A percentile compares a stretch with the other conserved stretches of the same genome.
phyloP scores from a whole-genome alignment of 2,329 filamentous ascomycete genomes.

The Cyclaneusma minus region DNA sequence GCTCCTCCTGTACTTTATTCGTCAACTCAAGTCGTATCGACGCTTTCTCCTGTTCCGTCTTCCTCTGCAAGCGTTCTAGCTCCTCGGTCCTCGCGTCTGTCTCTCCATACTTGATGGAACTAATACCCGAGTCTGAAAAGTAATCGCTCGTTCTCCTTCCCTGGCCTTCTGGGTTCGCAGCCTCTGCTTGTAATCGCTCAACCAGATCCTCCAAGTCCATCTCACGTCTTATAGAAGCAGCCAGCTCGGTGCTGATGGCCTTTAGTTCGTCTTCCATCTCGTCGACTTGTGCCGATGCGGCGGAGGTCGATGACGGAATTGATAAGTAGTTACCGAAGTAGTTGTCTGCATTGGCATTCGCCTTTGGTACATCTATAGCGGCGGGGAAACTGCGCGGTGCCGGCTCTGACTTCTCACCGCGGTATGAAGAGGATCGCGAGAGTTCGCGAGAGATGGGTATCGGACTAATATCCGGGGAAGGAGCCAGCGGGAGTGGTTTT shows the following conservation, averaged over 20 bases:
- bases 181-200: conserved; percentile 72
- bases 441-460: conserved; percentile 14
- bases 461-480: too few species aligned
- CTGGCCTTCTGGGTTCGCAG: conserved; percentile 36
- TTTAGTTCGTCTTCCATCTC: conserved; percentile 91
- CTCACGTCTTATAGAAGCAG: conserved; percentile 81
- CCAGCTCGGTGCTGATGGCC: conserved; percentile 84
- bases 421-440: conserved; percentile 9
- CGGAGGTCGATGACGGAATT: conserved; percentile 15
- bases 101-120: conserved; percentile 61
- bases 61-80: conserved; percentile 67
- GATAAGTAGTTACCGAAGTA: conserved; percentile 17
- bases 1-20: conserved; percentile 75
- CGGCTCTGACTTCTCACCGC: conserved; percentile 25
- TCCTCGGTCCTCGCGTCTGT: conserved; percentile 50
- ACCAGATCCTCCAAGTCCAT: conserved; percentile 94
- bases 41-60: conserved; percentile 81
- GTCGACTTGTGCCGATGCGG: conserved; percentile 45
- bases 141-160: conserved; percentile 86
- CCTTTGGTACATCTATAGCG: conserved; percentile 18
- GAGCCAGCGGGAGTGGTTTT: too few species aligned
- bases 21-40: conserved; percentile 73
- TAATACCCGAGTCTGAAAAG: conserved; percentile 90
- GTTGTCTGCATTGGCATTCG: conserved; percentile 23
- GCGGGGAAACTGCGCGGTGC: conserved; percentile 31